phyloP scores from a whole-genome alignment of 2,329 filamentous ascomycete genomes.

The Nothomitra cinnamomea region DNA sequence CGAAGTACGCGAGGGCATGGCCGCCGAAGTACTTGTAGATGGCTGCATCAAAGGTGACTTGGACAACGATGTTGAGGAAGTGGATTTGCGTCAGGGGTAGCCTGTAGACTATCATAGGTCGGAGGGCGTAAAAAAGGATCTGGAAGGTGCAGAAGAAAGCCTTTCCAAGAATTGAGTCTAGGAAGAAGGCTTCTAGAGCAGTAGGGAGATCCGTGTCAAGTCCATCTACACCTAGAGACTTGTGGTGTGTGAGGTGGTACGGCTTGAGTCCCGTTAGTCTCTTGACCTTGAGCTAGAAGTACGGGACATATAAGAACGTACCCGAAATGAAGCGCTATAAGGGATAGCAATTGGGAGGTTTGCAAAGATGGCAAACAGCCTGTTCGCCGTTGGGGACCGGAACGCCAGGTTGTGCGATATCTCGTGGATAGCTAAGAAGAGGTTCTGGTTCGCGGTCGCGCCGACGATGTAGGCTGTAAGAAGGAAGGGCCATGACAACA shows the following conservation, averaged over 20 bases:
- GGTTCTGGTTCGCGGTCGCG: constrained; percentile 92
- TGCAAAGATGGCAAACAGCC: constrained; percentile 77
- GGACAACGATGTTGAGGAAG: constrained; percentile 59
- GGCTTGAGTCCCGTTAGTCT: constrained; percentile 34
- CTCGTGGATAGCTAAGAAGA: constrained; percentile 96
- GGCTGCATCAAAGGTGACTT: constrained; percentile 59
- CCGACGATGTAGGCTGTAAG: constrained; percentile 78
- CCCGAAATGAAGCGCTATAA: constrained; percentile 88
- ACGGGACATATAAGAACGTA: constrained; percentile 25
- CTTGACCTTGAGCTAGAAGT: background rate
- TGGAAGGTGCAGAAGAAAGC: constrained; percentile 99
- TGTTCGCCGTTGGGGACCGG: constrained; percentile 60
- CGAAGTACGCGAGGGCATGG: constrained; percentile 60
- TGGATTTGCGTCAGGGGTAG: constrained; percentile 78
- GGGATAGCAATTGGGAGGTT: constrained; percentile 92
- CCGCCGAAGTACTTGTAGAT: constrained; percentile 44
- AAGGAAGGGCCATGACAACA: constrained; percentile 75
- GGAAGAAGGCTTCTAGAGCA: constrained; percentile 73
- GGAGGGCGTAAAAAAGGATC: constrained; percentile 94
- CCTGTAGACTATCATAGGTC: constrained; percentile 86
- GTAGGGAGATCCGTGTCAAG: constrained; percentile 94
- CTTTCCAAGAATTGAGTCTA: constrained; percentile 90
- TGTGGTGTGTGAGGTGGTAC: constrained; percentile 97
- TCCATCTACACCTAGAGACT: constrained; percentile 90
- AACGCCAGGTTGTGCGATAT: constrained; percentile 97